Percentiles rank a stretch among this genome's conserved stretches.
Evolutionary conservation across 768 basidiomycete genomes (phyloP).

Genomic region (Boletales sp.): DNA sequence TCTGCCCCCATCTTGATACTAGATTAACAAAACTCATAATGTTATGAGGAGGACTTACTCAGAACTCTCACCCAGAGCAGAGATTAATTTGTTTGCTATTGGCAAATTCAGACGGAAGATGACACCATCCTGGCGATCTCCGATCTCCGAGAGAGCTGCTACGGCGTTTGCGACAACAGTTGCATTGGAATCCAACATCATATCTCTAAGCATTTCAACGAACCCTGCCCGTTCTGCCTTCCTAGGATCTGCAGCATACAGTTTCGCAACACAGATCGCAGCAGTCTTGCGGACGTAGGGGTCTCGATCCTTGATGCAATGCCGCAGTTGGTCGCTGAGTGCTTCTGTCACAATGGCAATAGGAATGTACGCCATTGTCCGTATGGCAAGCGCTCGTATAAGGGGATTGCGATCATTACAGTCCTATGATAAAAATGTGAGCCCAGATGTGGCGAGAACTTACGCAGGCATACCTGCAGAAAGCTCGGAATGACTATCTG

Average conservation of each 20-base stretch:
- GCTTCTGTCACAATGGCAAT: slow-evolving; percentile 84
- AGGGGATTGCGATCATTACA: slow-evolving; percentile 95
- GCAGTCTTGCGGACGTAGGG: slow-evolving; percentile 99
- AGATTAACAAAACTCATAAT: slow-evolving; percentile 8
- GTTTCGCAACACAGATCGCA: slow-evolving; percentile 94
- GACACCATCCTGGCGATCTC: slow-evolving; percentile 91
- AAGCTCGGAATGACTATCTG: slow-evolving; percentile 89
- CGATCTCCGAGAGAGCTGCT: slow-evolving; percentile 94
- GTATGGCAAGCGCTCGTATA: slow-evolving; percentile 93
- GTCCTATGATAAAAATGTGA: slow-evolving; percentile 53
- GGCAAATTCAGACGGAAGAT: slow-evolving; percentile 85
- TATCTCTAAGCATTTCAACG: slow-evolving; percentile 84
- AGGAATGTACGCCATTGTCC: slow-evolving; percentile 99
- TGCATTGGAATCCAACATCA: slow-evolving; percentile 91
- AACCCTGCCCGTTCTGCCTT: slow-evolving; percentile 88
- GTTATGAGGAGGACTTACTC: slow-evolving; percentile 61
- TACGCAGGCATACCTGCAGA: slow-evolving; percentile 57
- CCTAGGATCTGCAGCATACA: slow-evolving; percentile 85
- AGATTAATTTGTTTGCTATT: slow-evolving; percentile 84
- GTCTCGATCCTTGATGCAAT: slow-evolving; percentile 90
- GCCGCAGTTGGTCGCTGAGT: slow-evolving; percentile 84
- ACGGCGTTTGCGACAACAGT: slow-evolving; percentile 98
- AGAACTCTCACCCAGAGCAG: slow-evolving; percentile 92
- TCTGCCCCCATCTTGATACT: slow-evolving; percentile 87
- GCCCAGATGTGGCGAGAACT: slow-evolving; percentile 5